Evolutionary conservation across 2,329 filamentous ascomycete genomes (phyloP).

Genomic region (Aspergillus tamarii): DNA sequence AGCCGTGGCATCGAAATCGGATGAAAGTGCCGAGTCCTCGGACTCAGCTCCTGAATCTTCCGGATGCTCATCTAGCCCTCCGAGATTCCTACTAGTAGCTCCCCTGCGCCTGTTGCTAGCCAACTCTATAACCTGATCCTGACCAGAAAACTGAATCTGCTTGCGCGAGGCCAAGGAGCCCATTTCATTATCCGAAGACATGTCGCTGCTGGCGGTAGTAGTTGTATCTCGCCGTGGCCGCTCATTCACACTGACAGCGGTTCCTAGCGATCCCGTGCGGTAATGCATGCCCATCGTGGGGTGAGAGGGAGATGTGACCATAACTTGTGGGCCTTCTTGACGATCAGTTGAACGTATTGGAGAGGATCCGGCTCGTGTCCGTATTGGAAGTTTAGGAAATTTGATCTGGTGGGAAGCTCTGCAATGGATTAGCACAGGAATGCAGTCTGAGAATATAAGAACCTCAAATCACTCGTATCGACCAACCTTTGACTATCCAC

Average conservation of each 20-base stretch:
- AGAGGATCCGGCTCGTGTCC: slow-evolving; percentile 83
- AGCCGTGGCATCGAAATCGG: slow-evolving; percentile 57
- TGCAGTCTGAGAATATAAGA: not conserved
- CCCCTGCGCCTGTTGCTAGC: slow-evolving; percentile 31
- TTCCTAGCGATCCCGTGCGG: slow-evolving; percentile 60
- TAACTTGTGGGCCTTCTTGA: slow-evolving; percentile 51
- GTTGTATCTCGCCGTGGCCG: slow-evolving; percentile 64
- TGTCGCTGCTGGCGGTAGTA: slow-evolving; percentile 67
- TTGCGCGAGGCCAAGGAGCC: slow-evolving; percentile 58
- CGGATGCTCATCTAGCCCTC: slow-evolving; percentile 42
- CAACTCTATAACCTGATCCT: slow-evolving; percentile 41
- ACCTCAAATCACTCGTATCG: not conserved
- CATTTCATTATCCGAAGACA: slow-evolving; percentile 67
- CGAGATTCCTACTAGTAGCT: slow-evolving; percentile 32
- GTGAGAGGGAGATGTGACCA: slow-evolving; percentile 59
- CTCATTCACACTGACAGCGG: slow-evolving; percentile 56
- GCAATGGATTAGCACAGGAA: slow-evolving; percentile 21
- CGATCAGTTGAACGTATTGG: slow-evolving; percentile 65
- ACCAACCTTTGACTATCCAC: slow-evolving; percentile 49
- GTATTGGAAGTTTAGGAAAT: slow-evolving; percentile 92
- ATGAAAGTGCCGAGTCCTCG: slow-evolving; percentile 54
- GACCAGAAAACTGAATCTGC: slow-evolving; percentile 51
- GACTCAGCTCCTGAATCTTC: slow-evolving; percentile 54
- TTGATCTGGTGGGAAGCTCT: slow-evolving; percentile 86
- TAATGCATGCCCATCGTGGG: slow-evolving; percentile 51